Conservation (phyloP, 169 alveolate species). For the Cryptosporidium parvum region DNA sequence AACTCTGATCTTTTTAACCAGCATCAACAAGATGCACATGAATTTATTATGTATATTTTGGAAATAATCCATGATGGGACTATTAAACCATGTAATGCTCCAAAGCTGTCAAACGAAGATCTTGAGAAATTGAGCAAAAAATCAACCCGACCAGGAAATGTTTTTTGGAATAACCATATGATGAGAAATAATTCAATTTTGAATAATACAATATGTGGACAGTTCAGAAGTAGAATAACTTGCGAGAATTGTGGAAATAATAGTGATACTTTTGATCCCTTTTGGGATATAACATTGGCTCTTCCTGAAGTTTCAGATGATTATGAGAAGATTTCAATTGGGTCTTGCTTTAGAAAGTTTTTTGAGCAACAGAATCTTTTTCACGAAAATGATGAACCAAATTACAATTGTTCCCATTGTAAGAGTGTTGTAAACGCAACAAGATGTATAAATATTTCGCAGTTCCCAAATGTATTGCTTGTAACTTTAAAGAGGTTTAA, state of each 20-base stretch:
- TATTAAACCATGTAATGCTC: not conserved
- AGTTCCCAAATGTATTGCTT: conserved; percentile 56
- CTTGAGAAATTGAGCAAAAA: conserved; percentile 56
- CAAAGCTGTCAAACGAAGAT: conserved; percentile 49
- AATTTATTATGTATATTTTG: conserved; percentile 53
- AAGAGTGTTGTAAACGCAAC: conserved; percentile 47
- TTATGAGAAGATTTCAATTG: conserved; percentile 27
- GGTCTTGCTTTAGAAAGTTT: conserved; percentile 73
- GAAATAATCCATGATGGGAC: conserved; percentile 75
- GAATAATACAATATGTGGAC: conserved; percentile 67
- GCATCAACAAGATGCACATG: conserved; percentile 69
- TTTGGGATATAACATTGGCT: conserved; percentile 70
- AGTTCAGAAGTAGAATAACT: conserved; percentile 70
- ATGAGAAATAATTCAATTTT: conserved; percentile 42
- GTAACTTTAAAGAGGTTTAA: conserved; percentile 66
- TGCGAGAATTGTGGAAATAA: conserved; percentile 51
- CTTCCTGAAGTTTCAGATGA: conserved; percentile 39
- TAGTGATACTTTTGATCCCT: conserved; percentile 74
- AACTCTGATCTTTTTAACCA: conserved; percentile 52
- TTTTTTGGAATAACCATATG: conserved; percentile 59
- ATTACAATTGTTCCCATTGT: conserved; percentile 58
- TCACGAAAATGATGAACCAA: conserved; percentile 68
- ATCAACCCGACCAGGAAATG: conserved; percentile 51
- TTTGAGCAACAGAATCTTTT: conserved; percentile 56
- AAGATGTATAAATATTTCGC: conserved; percentile 65